phyloP scores from a whole-genome alignment of 2,329 filamentous ascomycete genomes.

The Penicillium expansum region DNA sequence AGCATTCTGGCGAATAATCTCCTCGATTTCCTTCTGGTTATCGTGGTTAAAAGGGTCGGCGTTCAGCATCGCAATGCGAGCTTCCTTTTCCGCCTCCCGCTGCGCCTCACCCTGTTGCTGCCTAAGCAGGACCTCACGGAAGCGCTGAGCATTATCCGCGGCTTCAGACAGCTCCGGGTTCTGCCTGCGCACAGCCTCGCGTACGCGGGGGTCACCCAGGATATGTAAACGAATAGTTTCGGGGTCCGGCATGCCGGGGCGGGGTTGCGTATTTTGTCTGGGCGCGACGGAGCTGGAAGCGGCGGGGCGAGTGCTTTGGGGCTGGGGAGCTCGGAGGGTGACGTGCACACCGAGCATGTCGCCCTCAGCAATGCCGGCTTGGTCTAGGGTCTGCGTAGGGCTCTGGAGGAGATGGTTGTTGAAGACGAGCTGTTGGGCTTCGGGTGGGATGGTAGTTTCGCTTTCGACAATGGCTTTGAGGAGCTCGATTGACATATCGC shows the following conservation, averaged over 20 bases:
- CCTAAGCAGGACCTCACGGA: constrained; percentile 68
- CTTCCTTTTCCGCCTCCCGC: constrained; percentile 72
- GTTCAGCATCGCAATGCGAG: constrained; percentile 80
- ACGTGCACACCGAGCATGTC: constrained; percentile 92
- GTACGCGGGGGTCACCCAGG: constrained; percentile 71
- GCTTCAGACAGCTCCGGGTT: constrained; percentile 75
- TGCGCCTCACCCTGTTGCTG: constrained; percentile 69
- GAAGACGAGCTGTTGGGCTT: constrained; percentile 80
- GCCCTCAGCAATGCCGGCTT: constrained; percentile 77
- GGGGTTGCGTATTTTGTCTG: constrained; percentile 30
- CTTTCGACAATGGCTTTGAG: constrained; percentile 85
- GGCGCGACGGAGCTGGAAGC: constrained; percentile 27
- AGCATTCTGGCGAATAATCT: constrained; percentile 92
- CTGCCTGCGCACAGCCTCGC: constrained; percentile 67
- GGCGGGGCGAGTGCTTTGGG: constrained; percentile 28
- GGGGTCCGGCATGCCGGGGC: constrained; percentile 55
- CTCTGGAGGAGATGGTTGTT: constrained; percentile 79
- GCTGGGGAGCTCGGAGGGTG: constrained; percentile 31
- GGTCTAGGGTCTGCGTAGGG: constrained; percentile 75
- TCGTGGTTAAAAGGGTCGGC: constrained; percentile 93
- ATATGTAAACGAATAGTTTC: constrained; percentile 82
- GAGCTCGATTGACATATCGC: constrained; percentile 77
- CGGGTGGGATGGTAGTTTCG: constrained; percentile 71
- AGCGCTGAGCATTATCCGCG: constrained; percentile 71
- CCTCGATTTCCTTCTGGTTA: constrained; percentile 86